Evolutionary conservation across 306 rosid species (phyloP), one percentile per base, ranked within the genome.

Genomic region (Prinsepia uniflora): DNA sequence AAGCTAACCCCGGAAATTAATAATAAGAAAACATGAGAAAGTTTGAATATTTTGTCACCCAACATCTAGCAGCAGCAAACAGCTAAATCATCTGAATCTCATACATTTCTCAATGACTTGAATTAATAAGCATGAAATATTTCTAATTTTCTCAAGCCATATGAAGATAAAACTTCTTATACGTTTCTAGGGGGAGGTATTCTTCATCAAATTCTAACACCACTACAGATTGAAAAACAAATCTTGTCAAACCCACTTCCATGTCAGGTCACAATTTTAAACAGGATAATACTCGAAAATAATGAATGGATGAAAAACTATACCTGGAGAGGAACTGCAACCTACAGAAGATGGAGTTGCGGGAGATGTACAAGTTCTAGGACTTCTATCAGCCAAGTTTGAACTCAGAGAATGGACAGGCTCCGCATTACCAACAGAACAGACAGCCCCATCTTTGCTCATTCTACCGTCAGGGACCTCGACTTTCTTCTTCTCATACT

Each of bases 291-390:
- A 52, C 30, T 10, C 57, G 39, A 74, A 24, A 4, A n/a, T 1
- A 19, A 13, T 48, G 19, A 17, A 56, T 58, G 19, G 8, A 52
- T 20, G 36, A 10, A 54, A 59, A 48, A 59, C 68, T 64, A 56
- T 77, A 95, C 99, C 99, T 76, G 97, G 91, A 12, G 97, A 91
- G 74, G 99, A 91, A 81, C 99, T 95, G 81, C 96, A 95, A 53
- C 92, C 93, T 82, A 91, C 89, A 76, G 99, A 87, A 63, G 97
- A 95, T 72, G 99, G 99, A 54, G 97, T 95, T 36, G 96, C 90
- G 64, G 99, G 99, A 45, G 97, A 95, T 68, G 91, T 89, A 79
- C 96, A 91, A 54, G 80, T 77, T 75, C 84, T 80, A 0, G 96
- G 96, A 74, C 93, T 91, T 84, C 86, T 89, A 55, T 91, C 99